Evolutionary conservation across 1,139 yeast genomes (phyloP).

Genomic region (Suhomyces taliae): DNA sequence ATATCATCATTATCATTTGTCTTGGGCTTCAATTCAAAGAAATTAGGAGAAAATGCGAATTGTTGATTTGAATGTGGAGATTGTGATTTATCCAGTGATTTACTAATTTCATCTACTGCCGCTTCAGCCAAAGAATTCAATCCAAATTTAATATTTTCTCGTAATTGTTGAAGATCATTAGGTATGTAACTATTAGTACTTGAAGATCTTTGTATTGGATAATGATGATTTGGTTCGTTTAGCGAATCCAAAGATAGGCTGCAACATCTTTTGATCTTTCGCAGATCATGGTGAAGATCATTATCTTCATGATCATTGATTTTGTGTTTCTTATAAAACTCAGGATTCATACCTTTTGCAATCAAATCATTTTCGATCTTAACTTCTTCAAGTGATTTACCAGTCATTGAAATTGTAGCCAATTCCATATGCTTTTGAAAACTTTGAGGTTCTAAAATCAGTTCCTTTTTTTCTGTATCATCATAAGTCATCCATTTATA

Average conservation of each 20-base stretch:
- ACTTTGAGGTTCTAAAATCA: conserved; percentile 1
- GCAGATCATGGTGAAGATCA: conserved; percentile 21
- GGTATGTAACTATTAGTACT: conserved; percentile 16
- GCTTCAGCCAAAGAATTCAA: conserved; percentile 24
- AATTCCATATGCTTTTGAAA: conserved; percentile 49
- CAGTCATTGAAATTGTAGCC: conserved; percentile 55
- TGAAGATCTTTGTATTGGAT: conserved; percentile 1
- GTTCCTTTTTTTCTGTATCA: neutral
- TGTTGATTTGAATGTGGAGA: conserved; percentile 6
- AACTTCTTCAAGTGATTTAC: conserved; percentile 49
- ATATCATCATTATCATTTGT: conserved; percentile 14
- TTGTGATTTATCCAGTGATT: conserved; percentile 12
- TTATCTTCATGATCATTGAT: neutral
- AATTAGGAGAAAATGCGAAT: conserved; percentile 20
- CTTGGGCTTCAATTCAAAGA: conserved; percentile 15
- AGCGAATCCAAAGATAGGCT: conserved; percentile 5
- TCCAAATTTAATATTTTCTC: conserved; percentile 14
- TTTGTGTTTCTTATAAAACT: conserved; percentile 15
- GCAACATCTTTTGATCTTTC: conserved; percentile 1
- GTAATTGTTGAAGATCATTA: conserved; percentile 9
- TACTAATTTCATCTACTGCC: conserved; percentile 21
- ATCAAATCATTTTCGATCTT: conserved; percentile 50
- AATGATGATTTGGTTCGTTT: neutral
- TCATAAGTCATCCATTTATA: conserved; percentile 62
- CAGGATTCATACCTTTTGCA: conserved; percentile 51